Evolutionary conservation across 2,329 filamentous ascomycete genomes (phyloP), one percentile per base, ranked within the genome.

Genomic region (Didymosphaeria variabile): DNA sequence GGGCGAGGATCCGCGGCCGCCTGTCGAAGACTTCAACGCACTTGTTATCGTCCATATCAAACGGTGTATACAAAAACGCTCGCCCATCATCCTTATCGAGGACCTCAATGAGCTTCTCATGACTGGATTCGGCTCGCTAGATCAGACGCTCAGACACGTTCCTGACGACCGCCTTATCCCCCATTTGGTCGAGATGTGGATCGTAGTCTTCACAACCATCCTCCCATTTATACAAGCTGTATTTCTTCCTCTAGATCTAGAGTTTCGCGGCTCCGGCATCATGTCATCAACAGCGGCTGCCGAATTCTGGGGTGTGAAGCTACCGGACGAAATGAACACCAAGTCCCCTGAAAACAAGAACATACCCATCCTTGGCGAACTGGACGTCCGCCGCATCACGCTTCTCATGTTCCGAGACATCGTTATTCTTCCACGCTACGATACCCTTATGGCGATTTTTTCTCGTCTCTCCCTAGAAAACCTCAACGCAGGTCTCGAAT

Each of bases 201-300:
- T 96, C 61, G 89, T 95, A 50, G 94, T 95, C 0, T 97, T 97
- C 72, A 94, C 93, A 2, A 91, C 88, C 7, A 92, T 98, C 40
- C 80, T 98, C 5, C 95, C 95, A 0, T 98, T 97, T 73, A 89
- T 99, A 70, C 94, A 98, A 80, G 93, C 94, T 1, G 94, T 97
- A 0, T 97, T 99, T 74, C 82, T 99, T 1, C 95, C 94, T 0
- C 82, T 99, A 1, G 95, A 99, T 72, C 86, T 97, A 12, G 95
- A 99, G 75, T 97, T 99, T 75, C 90, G 92, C 56, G 95, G 94
- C 6, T 86, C 87, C 50, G 95, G 95, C 17, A 86, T 98, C 58
- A 90, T 98, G 86, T 89, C 86, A 0, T 79, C 86, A 0, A 88
- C 92, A 5, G 90, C 96, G 78, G 91, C 94, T 5, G 88, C 89